Conservation (phyloP, 2,329 filamentous ascomycete genomes). For the Stagonosporopsis tanaceti region DNA sequence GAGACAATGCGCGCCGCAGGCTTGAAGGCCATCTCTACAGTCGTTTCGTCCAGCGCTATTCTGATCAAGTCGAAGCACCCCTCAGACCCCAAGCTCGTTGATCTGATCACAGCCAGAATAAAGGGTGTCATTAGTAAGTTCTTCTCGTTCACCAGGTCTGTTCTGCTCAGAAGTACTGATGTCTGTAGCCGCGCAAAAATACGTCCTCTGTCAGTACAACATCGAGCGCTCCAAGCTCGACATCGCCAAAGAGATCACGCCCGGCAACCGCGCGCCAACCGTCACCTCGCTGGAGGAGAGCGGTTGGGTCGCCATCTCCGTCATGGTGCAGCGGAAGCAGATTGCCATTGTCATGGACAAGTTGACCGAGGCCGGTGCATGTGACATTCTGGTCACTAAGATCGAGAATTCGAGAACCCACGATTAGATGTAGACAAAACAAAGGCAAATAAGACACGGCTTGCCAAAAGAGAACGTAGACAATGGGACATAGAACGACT, state of each 20-base stretch:
- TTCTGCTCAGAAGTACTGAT: conserved; percentile 18
- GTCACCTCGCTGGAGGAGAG: conserved; percentile 88
- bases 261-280: conserved; percentile 91
- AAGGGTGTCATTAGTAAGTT: conserved; percentile 83
- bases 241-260: conserved; percentile 78
- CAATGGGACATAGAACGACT: neutral
- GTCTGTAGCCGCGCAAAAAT: conserved; percentile 77
- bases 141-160: neutral
- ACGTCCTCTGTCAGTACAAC: conserved; percentile 97
- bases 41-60: conserved; percentile 85
- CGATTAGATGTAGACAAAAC: conserved; percentile 4
- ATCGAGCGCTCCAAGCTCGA: conserved; percentile 74
- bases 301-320: conserved; percentile 92
- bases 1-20: conserved; percentile 98
- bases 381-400: conserved; percentile 84
- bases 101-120: conserved; percentile 86
- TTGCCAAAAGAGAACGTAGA: neutral
- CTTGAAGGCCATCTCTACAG: conserved; percentile 91
- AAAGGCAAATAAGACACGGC: neutral
- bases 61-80: conserved; percentile 90
- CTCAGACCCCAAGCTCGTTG: conserved; percentile 79
- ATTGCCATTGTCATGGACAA: conserved; percentile 89
- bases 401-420: conserved; percentile 75
- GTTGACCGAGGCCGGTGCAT: conserved; percentile 76
- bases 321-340: conserved; percentile 90